These are phyloP conservation scores for Pachyrhizus erosus DNA, from an alignment of 306 rosid genomes.

Conservation along the genomic window DNA sequence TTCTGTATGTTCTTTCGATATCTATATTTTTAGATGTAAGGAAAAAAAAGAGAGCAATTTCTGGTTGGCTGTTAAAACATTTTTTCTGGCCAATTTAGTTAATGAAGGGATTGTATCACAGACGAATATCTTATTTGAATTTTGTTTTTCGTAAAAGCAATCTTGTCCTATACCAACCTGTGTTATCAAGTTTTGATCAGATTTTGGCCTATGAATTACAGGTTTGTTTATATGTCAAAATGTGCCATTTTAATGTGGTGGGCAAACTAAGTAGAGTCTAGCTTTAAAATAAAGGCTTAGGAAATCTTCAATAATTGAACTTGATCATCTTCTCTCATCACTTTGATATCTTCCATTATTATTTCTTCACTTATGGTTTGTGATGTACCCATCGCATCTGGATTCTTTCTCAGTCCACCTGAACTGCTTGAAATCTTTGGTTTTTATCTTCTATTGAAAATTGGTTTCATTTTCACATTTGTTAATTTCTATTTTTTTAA, in stretches of 20 bases:
- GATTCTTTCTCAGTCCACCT: slow-evolving; percentile 1
- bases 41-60: neutral
- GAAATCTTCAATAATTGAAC: slow-evolving; percentile 12
- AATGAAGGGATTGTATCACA: neutral
- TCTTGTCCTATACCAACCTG: neutral
- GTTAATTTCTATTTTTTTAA: slow-evolving; percentile 11
- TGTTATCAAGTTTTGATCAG: neutral
- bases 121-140: neutral
- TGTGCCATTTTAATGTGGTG: neutral
- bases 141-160: neutral
- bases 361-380: neutral
- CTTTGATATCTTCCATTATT: neutral
- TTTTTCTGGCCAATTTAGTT: slow-evolving; percentile 14
- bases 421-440: neutral
- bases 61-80: neutral
- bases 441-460: slow-evolving; percentile 10
- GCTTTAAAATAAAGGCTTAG: slow-evolving; percentile 23
- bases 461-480: neutral
- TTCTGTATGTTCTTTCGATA: neutral
- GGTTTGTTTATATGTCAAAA: neutral
- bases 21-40: neutral
- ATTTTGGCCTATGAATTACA: neutral
- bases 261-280: neutral
- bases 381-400: neutral
- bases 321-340: neutral